Evolutionary conservation across 306 rosid genomes (phyloP), one percentile per base, ranked within the genome.

Genomic region (Arachis stenosperma): DNA sequence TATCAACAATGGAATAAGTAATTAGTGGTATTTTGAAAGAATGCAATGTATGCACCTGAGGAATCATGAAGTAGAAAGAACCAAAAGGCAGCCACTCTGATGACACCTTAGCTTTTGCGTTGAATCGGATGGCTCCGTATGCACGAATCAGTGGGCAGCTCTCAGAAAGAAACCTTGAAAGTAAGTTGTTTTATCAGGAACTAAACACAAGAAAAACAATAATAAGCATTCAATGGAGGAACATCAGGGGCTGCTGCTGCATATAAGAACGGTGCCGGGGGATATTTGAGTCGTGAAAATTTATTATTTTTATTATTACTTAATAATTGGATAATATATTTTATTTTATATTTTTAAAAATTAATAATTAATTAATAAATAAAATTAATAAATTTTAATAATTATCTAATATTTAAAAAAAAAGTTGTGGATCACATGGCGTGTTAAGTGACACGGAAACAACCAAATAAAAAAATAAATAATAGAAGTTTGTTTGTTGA

Each of bases 61-160:
- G 99, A 69, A 94, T 73, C 84, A 87, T 75, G 86, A 94, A 94
- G 90, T 86, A 94, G 85, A 94, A 94, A 64, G 93, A 86, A 71
- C 95, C 96, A 71, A 94, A 94, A 42, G 84, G 84, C 73, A 81
- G 73, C 99, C 99, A 89, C 60, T 94, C 99, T 13, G 96, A 47
- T 50, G 97, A 91, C 51, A 91, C 81, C 74, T 77, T 54, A 67
- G 90, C 60, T 71, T 85, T 77, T 11, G 91, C 88, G 81, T 87
- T 89, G 67, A 94, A 94, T 46, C 99, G 97, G 58, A 91, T 88
- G 37, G 83, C 97, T 61, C 99, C 99, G 58, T 88, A 94, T 48
- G 99, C 92, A 13, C 96, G 96, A 73, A 94, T 88, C 40, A 87
- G 65, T n/a, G 99, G 99, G 73, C 90, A 85, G 61, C 80, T 87